phyloP scores from a whole-genome alignment of 1,284 basidiomycete species.

The Apiotrichum domesticum region DNA sequence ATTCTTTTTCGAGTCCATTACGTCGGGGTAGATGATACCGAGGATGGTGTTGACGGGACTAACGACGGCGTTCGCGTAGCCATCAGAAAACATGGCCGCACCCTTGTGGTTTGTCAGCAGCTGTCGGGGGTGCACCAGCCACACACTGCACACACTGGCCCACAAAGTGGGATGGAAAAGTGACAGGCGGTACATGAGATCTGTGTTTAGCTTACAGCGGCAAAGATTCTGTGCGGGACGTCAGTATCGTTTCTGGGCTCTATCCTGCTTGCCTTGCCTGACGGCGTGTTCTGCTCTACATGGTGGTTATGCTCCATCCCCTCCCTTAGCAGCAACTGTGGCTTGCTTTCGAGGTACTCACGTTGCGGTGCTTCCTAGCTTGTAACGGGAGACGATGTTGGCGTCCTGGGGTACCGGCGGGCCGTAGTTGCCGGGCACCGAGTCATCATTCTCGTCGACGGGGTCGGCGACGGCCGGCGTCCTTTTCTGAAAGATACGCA shows the following conservation, averaged over 20 bases:
- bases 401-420: no score
- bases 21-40: slow-evolving; percentile 58
- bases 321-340: no score
- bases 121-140: neutral
- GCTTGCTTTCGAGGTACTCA: neutral
- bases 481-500: no score
- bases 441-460: no score
- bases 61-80: slow-evolving; percentile 76
- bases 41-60: slow-evolving; percentile 54
- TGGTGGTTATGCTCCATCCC: no score
- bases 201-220: neutral
- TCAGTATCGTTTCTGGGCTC: no score
- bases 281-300: neutral
- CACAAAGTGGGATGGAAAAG: neutral
- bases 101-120: slow-evolving; percentile 44
- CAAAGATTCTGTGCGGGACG: neutral
- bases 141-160: neutral
- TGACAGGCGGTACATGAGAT: neutral
- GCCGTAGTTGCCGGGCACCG: no score
- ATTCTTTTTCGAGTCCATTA: slow-evolving; percentile 50
- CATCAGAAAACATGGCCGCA: slow-evolving; percentile 75
- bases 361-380: no score
- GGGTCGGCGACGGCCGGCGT: no score
- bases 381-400: no score
- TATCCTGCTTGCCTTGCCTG: neutral